Percentiles rank a stretch among this genome's conserved stretches.
phyloP scores from a whole-genome alignment of 2,329 filamentous ascomycete genomes.

The Cordyceps pruinosa region DNA sequence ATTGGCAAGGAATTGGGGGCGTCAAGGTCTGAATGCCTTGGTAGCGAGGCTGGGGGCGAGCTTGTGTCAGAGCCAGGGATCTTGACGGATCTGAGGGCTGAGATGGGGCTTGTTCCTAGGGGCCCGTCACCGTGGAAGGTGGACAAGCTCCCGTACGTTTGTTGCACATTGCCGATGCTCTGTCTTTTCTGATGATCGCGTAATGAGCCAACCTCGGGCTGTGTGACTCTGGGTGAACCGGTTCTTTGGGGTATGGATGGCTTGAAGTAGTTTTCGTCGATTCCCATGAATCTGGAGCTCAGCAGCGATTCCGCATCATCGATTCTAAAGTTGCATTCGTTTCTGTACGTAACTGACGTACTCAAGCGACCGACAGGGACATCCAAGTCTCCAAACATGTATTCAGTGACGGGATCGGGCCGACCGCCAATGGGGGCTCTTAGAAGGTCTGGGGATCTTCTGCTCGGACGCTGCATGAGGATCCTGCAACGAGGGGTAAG shows the following conservation, averaged over 20 bases:
- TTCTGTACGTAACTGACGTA: constrained; percentile 76
- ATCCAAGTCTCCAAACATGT: constrained; percentile 76
- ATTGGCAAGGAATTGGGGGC: constrained; percentile 50
- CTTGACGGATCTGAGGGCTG: constrained; percentile 66
- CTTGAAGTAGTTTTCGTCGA: constrained; percentile 80
- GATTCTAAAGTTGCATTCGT: constrained; percentile 82
- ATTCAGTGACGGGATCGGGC: constrained; percentile 54
- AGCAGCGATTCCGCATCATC: constrained; percentile 86
- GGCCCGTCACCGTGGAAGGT: constrained; percentile 80
- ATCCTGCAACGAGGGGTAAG: constrained; percentile 79
- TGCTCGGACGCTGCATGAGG: constrained; percentile 50
- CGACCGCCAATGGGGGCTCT: constrained; percentile 32
- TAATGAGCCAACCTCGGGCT: constrained; percentile 64
- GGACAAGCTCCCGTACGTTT: constrained; percentile 83
- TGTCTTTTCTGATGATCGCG: constrained; percentile 52
- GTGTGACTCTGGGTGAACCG: constrained; percentile 28
- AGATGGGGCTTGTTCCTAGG: constrained; percentile 77
- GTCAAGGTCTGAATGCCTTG: constrained; percentile 37
- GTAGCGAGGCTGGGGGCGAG: constrained; percentile 48
- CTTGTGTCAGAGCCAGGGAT: constrained; percentile 54
- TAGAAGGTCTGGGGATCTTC: constrained; percentile 59
- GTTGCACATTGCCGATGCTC: constrained; percentile 55
- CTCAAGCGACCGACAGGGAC: constrained; percentile 80
- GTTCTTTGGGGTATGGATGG: constrained; percentile 61
- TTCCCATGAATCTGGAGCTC: constrained; percentile 87